Conservation (phyloP, 345 rosid genomes). For the Passiflora organensis region DNA sequence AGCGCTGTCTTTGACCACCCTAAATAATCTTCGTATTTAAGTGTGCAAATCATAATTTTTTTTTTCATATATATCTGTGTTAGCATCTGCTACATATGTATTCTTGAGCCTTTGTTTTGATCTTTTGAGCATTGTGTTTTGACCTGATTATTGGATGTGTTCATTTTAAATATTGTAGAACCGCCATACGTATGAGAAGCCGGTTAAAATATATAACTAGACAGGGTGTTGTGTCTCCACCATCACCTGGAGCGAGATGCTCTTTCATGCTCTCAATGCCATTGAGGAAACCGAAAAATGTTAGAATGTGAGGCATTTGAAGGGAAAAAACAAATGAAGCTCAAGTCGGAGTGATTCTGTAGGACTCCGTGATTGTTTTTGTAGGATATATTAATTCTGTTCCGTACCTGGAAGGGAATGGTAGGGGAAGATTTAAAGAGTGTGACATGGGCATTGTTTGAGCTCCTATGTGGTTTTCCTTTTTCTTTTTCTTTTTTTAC, state of each 20-base stretch:
- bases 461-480: constrained; percentile 17
- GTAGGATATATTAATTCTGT: constrained; percentile 27
- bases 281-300: constrained; percentile 6
- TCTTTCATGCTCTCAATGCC: too few relatives aligned
- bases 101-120: background rate
- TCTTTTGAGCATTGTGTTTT: too few relatives aligned
- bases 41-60: too few relatives aligned
- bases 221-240: constrained; percentile 18
- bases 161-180: constrained; percentile 30
- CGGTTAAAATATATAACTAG: constrained; percentile 59
- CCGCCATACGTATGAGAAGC: constrained; percentile 55
- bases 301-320: constrained; percentile 7
- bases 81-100: background rate
- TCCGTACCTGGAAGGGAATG: constrained; percentile 8
- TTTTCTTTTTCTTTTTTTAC: constrained; percentile 8
- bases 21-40: too few relatives aligned
- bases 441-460: background rate
- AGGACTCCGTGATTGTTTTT: constrained; percentile 22
- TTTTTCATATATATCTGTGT: background rate
- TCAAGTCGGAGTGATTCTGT: constrained; percentile 13
- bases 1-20: background rate
- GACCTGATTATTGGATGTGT: background rate
- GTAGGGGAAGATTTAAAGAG: background rate
- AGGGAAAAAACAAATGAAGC: constrained; percentile 12
- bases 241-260: constrained; percentile 7